Evolutionary conservation across 306 rosid genomes (phyloP), one percentile per base, ranked within the genome.

Genomic region (Vachellia collinsii): DNA sequence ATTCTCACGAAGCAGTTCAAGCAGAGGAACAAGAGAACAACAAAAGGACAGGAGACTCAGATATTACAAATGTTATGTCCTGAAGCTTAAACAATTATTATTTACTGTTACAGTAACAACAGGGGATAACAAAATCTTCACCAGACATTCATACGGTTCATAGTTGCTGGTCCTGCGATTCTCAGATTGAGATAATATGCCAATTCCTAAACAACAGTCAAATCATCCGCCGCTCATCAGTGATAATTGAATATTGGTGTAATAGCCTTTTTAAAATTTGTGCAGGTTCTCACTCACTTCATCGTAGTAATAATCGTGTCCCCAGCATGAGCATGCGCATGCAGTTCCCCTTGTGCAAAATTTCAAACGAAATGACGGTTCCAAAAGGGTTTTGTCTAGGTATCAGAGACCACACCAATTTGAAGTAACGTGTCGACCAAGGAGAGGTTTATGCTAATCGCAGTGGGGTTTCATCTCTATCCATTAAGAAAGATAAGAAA

Each of bases 181-280:
- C 20, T 53, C 37, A 70, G 7, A 34, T 42, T 42, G 71, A 66
- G 58, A 59, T 20, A 42, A 47, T 51, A 53, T 65, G 62, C 29
- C 76, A 73, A 80, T 50, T 74, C 75, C 71, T 67, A 42, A 38
- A 74, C 56, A 59, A 50, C 74, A 56, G 48, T 74, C 58, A 58
- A 75, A 65, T 39, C 56, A 42, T 36, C 74, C 34, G 73, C 23
- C 7, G 16, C 69, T 54, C 67, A 56, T 67, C 53, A 29, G 3
- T 25, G 70, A 63, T 71, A 47, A 47, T 14, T 51, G 36, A 68
- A 68, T 58, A 14, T 69, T 41, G 76, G 37, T 3, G 50, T 14
- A 20, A 53, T 38, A 59, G 39, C 62, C 4, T 37, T 34, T 42
- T 59, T 38, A 59, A 59, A 70, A 58, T 79, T 79, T 70, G 61